Evolutionary conservation across 148 eudicot species (phyloP), one percentile per base, ranked within the genome.

Genomic region (Cornus controversa): DNA sequence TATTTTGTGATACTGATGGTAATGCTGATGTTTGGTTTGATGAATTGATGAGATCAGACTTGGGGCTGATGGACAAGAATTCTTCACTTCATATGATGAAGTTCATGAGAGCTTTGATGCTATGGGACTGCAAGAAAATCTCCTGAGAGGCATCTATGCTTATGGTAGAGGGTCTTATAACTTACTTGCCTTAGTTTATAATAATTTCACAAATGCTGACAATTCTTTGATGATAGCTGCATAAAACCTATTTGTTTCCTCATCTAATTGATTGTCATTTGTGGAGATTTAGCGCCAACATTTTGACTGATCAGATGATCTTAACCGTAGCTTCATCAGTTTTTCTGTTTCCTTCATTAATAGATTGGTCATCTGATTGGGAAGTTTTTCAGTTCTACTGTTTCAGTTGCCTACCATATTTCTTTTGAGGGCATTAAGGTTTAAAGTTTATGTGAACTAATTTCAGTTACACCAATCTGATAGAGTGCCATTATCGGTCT

Each of bases 121-220:
- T 31, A 85, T 85, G 87, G 87, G 87, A 66, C 76, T 85, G 71
- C 82, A 75, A 67, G 84, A 81, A 79, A 82, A 84, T 75, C 86
- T 84, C 16, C 77, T 84, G 25, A 69, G 86, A 69, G 87, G 87
- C 79, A 85, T 81, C 34, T 85, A 85, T 63, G 87, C 87, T 10
- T 79, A 85, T 66, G 83, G 86, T 84, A 80, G 10, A 28, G 25
- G 47, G 10, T 9, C 29, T 67, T 42, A 27, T 29, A 27, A 22
- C 18, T 37, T 37, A 0, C 37, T 47, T 66, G 4, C 27, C 0
- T 10, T 10, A 71, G 45, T 62, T 34, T 27, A n/a, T 16, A 23
- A 24, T 25, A 36, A 63, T 57, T 24, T 75, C 24, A 24, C 2
- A 15, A n/a, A n/a, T 14, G 28, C 25, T 18, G 45, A 40, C 45